These are phyloP conservation scores for Coniosporium uncinatum DNA, from an alignment of 2,329 filamentous ascomycete genomes.

Conservation along the genomic window DNA sequence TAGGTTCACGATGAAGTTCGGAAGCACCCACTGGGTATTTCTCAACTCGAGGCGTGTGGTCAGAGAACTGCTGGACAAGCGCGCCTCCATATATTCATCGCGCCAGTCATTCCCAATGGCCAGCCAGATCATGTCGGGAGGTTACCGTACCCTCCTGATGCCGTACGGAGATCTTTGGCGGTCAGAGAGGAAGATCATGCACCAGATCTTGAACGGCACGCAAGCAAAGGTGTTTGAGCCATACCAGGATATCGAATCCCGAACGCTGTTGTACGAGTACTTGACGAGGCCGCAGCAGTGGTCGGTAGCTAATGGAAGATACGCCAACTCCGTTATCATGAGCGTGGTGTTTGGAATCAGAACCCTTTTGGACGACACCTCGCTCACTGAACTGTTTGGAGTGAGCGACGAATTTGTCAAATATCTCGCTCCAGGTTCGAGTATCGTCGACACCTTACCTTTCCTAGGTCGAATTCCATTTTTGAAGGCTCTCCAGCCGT, in stretches of 20 bases:
- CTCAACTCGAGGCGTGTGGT: slow-evolving; percentile 34
- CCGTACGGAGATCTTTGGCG: slow-evolving; percentile 24
- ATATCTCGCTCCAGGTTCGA: slow-evolving; percentile 14
- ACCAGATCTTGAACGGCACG: slow-evolving; percentile 27
- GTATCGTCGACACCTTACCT: slow-evolving; percentile 19
- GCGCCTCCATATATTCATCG: slow-evolving; percentile 24
- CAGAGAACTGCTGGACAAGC: slow-evolving; percentile 29
- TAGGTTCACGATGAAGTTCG: too few species aligned
- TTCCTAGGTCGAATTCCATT: slow-evolving; percentile 17
- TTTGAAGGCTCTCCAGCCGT: slow-evolving; percentile 15
- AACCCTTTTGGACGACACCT: slow-evolving; percentile 21
- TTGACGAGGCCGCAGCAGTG: slow-evolving; percentile 23
- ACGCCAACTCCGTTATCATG: slow-evolving; percentile 29
- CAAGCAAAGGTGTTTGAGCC: slow-evolving; percentile 22
- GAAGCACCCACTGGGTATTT: slow-evolving; percentile 23
- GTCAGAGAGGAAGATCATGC: slow-evolving; percentile 30
- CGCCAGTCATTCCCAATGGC: slow-evolving; percentile 25
- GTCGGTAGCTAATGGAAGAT: slow-evolving; percentile 34
- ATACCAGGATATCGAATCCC: slow-evolving; percentile 29
- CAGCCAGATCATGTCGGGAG: slow-evolving; percentile 26
- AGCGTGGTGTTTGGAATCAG: slow-evolving; percentile 26
- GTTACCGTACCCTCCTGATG: slow-evolving; percentile 23
- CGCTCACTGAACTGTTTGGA: slow-evolving; percentile 22
- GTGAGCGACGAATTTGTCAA: slow-evolving; percentile 22
- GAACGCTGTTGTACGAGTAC: slow-evolving; percentile 26